A percentile compares a stretch with the other conserved stretches of the same genome.
Evolutionary conservation across 495 filamentous ascomycete genomes (phyloP).

Genomic region (Aspergillus funiculosus): DNA sequence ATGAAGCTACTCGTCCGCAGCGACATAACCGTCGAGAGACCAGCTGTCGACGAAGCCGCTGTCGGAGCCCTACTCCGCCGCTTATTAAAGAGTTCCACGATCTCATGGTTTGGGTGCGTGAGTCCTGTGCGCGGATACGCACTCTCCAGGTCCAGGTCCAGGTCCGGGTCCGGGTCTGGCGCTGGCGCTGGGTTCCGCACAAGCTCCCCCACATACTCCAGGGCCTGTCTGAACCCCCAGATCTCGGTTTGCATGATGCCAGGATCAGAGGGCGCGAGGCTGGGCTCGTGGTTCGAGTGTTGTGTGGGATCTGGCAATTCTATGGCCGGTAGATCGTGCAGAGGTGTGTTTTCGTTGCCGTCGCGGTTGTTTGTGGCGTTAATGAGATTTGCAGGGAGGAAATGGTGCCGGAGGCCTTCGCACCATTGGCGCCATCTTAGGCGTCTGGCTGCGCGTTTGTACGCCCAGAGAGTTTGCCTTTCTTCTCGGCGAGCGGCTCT

Average conservation of each 20-base stretch:
- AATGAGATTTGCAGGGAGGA: not conserved
- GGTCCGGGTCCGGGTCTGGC: too few relatives aligned
- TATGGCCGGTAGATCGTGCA: not conserved
- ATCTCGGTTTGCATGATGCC: constrained; percentile 23
- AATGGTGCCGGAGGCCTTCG: constrained; percentile 18
- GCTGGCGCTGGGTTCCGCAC: constrained; percentile 9
- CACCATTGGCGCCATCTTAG: constrained; percentile 34
- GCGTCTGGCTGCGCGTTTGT: constrained; percentile 35
- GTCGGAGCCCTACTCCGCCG: constrained; percentile 1
- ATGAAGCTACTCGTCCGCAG: constrained; percentile 17
- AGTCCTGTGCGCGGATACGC: not conserved
- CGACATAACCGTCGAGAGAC: constrained; percentile 19
- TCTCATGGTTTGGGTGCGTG: not conserved
- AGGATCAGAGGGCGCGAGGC: constrained; percentile 31
- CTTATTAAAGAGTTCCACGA: not conserved
- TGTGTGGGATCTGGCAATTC: too few relatives aligned
- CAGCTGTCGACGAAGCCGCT: constrained; percentile 16
- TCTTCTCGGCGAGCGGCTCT: constrained; percentile 35
- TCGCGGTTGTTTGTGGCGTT: not conserved
- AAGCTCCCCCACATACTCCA: constrained; percentile 24
- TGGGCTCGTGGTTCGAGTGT: constrained; percentile 13
- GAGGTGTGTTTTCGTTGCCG: not conserved
- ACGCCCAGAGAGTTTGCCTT: constrained; percentile 33
- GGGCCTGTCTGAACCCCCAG: constrained; percentile 18
- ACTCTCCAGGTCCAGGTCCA: not conserved